A percentile compares a stretch with the other conserved stretches of the same genome.
These are phyloP conservation scores for Solanum stenotomum DNA, from an alignment of 257 asterid genomes.

Conservation along the genomic window DNA sequence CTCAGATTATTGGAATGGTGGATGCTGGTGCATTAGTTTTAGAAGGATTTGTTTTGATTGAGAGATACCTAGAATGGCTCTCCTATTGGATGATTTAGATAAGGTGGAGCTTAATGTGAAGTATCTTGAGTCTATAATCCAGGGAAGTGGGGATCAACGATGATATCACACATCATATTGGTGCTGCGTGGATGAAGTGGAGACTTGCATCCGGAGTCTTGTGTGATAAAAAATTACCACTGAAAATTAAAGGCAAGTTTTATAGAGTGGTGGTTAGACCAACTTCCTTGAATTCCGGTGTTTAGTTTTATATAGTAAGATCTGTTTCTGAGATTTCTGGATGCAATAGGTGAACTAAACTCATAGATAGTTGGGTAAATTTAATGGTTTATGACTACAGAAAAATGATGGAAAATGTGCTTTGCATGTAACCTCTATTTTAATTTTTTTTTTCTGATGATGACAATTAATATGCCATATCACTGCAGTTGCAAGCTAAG, in stretches of 20 bases:
- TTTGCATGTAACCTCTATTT: neutral
- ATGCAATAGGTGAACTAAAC: neutral
- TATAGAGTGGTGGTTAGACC: neutral
- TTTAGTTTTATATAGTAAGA: neutral
- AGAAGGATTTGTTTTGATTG: neutral
- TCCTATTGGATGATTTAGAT: neutral
- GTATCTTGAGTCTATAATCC: neutral
- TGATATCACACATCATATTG: neutral
- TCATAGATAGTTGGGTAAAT: neutral
- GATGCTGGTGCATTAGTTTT: neutral
- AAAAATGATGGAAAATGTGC: neutral
- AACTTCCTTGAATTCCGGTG: neutral
- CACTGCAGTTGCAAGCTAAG: slow-evolving; percentile 56
- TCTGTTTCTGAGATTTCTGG: neutral
- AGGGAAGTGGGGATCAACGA: neutral
- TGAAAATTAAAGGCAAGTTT: neutral
- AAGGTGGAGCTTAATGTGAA: neutral
- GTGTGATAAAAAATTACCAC: neutral
- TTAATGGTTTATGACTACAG: neutral
- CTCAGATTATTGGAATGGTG: neutral
- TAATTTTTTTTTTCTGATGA: neutral
- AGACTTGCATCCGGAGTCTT: neutral
- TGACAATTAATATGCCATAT: neutral
- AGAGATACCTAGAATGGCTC: neutral
- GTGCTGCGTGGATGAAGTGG: neutral